Conservation (phyloP, 441 rosid species). For the Euphorbia schlechtendalii region DNA sequence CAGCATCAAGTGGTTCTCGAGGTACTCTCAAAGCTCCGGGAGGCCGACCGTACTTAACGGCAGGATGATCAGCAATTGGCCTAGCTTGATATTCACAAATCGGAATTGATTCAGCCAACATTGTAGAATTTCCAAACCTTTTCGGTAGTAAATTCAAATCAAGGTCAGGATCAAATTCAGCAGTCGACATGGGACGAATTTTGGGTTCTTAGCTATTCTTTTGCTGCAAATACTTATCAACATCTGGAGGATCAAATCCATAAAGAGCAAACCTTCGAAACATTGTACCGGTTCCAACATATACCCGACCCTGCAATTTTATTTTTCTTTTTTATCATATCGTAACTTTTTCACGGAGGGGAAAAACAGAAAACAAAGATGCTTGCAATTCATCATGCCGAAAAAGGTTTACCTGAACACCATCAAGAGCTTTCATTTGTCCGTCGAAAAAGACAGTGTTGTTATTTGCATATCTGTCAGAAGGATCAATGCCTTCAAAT, state of each 20-base stretch:
- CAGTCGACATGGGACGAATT: constrained; percentile 51
- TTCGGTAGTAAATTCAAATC: constrained; percentile 68
- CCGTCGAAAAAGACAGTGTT: constrained; percentile 91
- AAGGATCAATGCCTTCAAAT: constrained; percentile 94
- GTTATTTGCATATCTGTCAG: constrained; percentile 88
- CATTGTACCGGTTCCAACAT: constrained; percentile 90
- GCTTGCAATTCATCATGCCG: too few species aligned
- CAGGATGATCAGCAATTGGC: constrained; percentile 81
- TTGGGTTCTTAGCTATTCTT: constrained; percentile 35
- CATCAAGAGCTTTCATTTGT: constrained; percentile 90
- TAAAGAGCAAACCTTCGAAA: constrained; percentile 80
- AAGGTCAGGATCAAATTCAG: constrained; percentile 74
- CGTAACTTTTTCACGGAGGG: too few species aligned
- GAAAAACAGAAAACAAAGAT: too few species aligned
- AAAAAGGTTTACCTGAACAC: constrained; percentile 72
- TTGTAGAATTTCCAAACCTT: constrained; percentile 77
- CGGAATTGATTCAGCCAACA: constrained; percentile 71
- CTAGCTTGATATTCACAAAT: constrained; percentile 72
- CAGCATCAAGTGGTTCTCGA: constrained; percentile 72
- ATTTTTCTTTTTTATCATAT: background rate
- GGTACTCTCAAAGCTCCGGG: constrained; percentile 71
- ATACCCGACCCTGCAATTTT: constrained; percentile 62
- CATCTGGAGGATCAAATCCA: constrained; percentile 72
- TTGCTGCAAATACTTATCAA: constrained; percentile 34
- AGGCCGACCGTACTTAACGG: constrained; percentile 70